Evolutionary conservation across 169 alveolate species (phyloP), one percentile per base, ranked within the genome.

Genomic region (Plasmodium cynomolgi): DNA sequence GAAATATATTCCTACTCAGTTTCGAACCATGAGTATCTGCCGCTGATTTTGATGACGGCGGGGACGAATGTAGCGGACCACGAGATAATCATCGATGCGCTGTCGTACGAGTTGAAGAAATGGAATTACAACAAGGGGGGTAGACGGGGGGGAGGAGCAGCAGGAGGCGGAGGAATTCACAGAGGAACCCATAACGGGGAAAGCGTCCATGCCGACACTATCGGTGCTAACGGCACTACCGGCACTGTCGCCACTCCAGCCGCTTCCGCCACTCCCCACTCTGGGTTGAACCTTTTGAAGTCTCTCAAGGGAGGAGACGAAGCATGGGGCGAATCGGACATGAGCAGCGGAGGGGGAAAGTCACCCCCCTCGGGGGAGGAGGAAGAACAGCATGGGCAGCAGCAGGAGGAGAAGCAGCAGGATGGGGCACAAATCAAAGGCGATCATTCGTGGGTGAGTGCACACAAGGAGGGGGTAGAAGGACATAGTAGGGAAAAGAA

Each of bases 51-150:
- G 71, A 79, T 86, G 84, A 86, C 93, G 3, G 86, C 93, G 2
- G 93, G 93, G 20, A 86, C 93, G 37, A 86, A 86, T 37, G 93
- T 86, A 37, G 83, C 86, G 44, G 93, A 86, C 37, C 93, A 86
- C 33, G 93, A 86, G 71, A 79, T 86, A 6, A 80, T 86, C 31
- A 86, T 86, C 29, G 93, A 86, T 37, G 50, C 93, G 8, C 44
- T 86, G 13, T 86, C 93, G 15, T 86, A 86, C 34, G 86, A 86
- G 33, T 44, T 86, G 20, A 86, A 56, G 23, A 31, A 23, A 58
- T 86, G 93, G 93, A 77, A 77, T 77, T 26, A 86, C 50, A 47
- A 72, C 29, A 84, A 72, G 34, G 83, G 50, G n/a, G 4, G 34
- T 7, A 62, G 13, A n/a, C n/a, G n/a, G 0, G 37, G 11, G 26